phyloP scores from a whole-genome alignment of 306 rosid species.

The Ziziphus jujuba region DNA sequence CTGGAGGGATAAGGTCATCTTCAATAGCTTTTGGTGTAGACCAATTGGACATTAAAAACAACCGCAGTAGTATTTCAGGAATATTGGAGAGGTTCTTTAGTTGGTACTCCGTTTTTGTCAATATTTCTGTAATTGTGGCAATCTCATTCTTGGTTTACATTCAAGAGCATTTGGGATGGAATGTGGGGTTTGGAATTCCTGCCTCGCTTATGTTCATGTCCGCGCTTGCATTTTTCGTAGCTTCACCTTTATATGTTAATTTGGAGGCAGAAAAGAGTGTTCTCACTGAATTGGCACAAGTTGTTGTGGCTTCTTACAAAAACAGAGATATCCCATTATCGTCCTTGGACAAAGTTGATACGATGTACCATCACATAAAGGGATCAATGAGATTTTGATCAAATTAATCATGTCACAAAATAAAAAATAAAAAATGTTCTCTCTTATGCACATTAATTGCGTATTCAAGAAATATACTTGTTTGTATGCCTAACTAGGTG shows the following conservation, averaged over 20 bases:
- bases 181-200: conserved; percentile 36
- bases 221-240: conserved; percentile 8
- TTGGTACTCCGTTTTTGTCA: conserved; percentile 1
- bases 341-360: neutral
- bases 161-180: conserved; percentile 35
- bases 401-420: no score
- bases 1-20: conserved; percentile 26
- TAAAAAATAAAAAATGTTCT: no score
- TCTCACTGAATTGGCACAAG: conserved; percentile 14
- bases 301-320: conserved; percentile 22
- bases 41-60: conserved; percentile 13
- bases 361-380: neutral
- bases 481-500: conserved; percentile 32
- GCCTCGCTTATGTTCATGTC: conserved; percentile 21
- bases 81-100: conserved; percentile 8
- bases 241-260: conserved; percentile 28
- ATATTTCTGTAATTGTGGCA: conserved; percentile 1
- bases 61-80: neutral
- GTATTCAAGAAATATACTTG: no score
- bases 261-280: conserved; percentile 1
- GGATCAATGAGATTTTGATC: no score
- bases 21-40: conserved; percentile 31
- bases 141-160: conserved; percentile 20
- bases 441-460: no score
- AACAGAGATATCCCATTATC: conserved; percentile 16